Evolutionary conservation across 2,329 filamentous ascomycete species (phyloP).

Genomic region (Fusarium secorum): DNA sequence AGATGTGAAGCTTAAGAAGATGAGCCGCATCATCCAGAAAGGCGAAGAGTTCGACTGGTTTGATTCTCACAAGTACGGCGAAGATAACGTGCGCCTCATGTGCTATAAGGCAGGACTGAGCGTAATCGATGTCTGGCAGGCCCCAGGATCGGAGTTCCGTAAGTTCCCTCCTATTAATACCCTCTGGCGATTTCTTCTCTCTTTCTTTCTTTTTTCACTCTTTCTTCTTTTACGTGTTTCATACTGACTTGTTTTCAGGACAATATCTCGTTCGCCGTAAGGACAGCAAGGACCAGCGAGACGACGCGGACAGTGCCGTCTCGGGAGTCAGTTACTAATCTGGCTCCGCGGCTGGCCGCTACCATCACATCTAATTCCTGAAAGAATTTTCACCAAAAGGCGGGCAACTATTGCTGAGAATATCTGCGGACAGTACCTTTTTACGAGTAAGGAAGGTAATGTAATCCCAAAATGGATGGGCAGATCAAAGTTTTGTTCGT

Average conservation of each 20-base stretch:
- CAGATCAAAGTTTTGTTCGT: conserved; percentile 10
- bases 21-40: conserved; percentile 39
- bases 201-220: not conserved
- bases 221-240: conserved; percentile 13
- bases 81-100: conserved; percentile 50
- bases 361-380: conserved; percentile 18
- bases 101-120: conserved; percentile 50
- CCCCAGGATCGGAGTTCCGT: conserved; percentile 51
- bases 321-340: conserved; percentile 42
- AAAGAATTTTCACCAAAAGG: conserved; percentile 38
- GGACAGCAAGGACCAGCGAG: conserved; percentile 41
- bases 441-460: not conserved
- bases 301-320: conserved; percentile 51
- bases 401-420: conserved; percentile 39
- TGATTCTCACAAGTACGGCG: conserved; percentile 53
- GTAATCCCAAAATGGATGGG: conserved; percentile 22
- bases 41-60: conserved; percentile 54
- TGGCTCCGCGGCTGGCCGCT: conserved; percentile 6
- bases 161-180: conserved; percentile 21
- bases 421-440: conserved; percentile 26
- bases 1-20: conserved; percentile 42
- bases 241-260: conserved; percentile 41
- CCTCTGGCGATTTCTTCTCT: not conserved
- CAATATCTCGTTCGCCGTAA: conserved; percentile 50
- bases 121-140: conserved; percentile 49